Conservation (phyloP, 2,329 filamentous ascomycete genomes). For the Zymoseptoria ardabiliae region DNA sequence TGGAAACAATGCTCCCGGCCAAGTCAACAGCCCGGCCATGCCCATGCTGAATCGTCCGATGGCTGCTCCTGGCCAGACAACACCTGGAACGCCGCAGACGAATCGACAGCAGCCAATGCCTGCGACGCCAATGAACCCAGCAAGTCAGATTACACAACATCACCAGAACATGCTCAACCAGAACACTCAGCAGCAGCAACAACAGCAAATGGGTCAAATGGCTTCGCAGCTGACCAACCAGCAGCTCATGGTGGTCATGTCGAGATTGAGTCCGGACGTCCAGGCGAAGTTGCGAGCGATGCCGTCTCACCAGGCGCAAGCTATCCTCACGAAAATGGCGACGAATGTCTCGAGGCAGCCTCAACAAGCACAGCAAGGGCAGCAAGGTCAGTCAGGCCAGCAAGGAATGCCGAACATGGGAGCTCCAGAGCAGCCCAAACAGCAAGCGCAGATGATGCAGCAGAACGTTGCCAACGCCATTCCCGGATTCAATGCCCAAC, state of each 20-base stretch:
- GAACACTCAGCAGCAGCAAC: constrained; percentile 30
- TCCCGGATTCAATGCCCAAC: constrained; percentile 18
- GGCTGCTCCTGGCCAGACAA: constrained; percentile 37
- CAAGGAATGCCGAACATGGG: not conserved
- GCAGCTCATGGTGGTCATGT: not conserved
- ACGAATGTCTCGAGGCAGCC: constrained; percentile 8
- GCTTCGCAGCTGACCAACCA: constrained; percentile 4
- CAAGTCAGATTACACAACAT: constrained; percentile 23
- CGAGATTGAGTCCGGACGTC: constrained; percentile 10
- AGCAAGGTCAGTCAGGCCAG: not conserved
- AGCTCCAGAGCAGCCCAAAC: not conserved
- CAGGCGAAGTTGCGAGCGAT: constrained; percentile 13
- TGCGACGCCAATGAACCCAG: constrained; percentile 19
- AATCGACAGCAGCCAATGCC: constrained; percentile 23
- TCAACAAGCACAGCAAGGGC: not conserved
- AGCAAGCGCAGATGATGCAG: constrained; percentile 7
- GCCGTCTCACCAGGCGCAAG: constrained; percentile 10
- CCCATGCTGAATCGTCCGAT: constrained; percentile 44
- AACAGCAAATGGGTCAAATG: constrained; percentile 10
- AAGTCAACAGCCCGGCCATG: constrained; percentile 38
- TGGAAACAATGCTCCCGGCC: constrained; percentile 26
- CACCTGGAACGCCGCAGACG: constrained; percentile 28
- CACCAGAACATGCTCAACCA: constrained; percentile 27
- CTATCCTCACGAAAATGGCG: constrained; percentile 8
- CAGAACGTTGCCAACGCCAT: constrained; percentile 14